phyloP scores from a whole-genome alignment of 148 eudicot species.

The Pharnaceum exiguum region DNA sequence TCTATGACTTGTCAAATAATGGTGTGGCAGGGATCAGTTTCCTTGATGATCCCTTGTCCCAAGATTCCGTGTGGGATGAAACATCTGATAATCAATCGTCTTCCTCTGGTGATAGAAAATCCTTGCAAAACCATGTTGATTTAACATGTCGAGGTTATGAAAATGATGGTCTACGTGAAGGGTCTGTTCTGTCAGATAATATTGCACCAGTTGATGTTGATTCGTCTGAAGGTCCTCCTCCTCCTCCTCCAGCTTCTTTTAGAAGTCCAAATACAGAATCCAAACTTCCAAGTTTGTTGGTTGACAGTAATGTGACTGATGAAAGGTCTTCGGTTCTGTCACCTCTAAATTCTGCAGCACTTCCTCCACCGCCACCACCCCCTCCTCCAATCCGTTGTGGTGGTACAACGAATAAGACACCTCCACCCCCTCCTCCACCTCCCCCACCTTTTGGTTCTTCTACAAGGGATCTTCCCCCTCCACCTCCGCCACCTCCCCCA shows the following conservation, averaged over 20 bases:
- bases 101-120: conserved; percentile 32
- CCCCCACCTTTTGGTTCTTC: conserved; percentile 20
- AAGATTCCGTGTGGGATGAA: conserved; percentile 67
- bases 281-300: neutral
- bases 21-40: conserved; percentile 37
- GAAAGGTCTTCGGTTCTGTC: neutral
- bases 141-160: conserved; percentile 22
- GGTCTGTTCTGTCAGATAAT: conserved; percentile 10
- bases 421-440: conserved; percentile 58
- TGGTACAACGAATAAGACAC: conserved; percentile 19
- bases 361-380: conserved; percentile 9
- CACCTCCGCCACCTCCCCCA: conserved; percentile 38
- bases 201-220: conserved; percentile 13
- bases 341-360: neutral
- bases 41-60: conserved; percentile 70
- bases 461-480: neutral
- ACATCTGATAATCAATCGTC: conserved; percentile 42
- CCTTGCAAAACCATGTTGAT: conserved; percentile 26
- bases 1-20: conserved; percentile 28
- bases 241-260: conserved; percentile 5
- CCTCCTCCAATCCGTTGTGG: conserved; percentile 17
- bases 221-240: conserved; percentile 4
- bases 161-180: conserved; percentile 24
- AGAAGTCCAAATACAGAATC: conserved; percentile 6
- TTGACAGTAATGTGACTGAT: neutral